A percentile compares a stretch with the other conserved stretches of the same genome.
These are phyloP conservation scores for Tetrastigma voinierianum DNA, from an alignment of 164 flowering plant genomes.

Conservation along the genomic window DNA sequence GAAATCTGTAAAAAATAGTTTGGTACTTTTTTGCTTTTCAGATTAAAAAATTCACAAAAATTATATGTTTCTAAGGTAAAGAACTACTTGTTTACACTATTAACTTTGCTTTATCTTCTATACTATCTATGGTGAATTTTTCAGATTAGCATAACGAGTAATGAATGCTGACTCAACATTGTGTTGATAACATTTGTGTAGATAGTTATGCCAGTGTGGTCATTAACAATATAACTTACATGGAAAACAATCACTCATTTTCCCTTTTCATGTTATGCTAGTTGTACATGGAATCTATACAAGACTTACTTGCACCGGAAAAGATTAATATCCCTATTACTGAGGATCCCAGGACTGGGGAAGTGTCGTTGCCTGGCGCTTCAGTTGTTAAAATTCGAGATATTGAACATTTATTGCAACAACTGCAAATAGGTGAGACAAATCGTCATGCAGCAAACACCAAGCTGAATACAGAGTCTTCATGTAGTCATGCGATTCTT, in stretches of 20 bases:
- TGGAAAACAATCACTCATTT: background rate
- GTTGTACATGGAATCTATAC: constrained; percentile 88
- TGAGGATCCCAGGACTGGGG: constrained; percentile 88
- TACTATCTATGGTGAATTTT: too few species aligned
- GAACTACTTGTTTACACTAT: too few species aligned
- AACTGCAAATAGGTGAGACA: constrained; percentile 73
- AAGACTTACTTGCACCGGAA: constrained; percentile 89
- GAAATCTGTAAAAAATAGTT: too few species aligned
- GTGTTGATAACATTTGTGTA: background rate
- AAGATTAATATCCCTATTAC: constrained; percentile 66
- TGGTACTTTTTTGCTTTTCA: too few species aligned
- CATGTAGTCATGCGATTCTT: constrained; percentile 96
- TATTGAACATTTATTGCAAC: constrained; percentile 57
- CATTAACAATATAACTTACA: background rate
- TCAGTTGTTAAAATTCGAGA: constrained; percentile 51
- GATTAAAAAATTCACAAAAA: too few species aligned
- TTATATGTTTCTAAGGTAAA: too few species aligned
- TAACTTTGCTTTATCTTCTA: too few species aligned
- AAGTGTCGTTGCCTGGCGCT: constrained; percentile 79
- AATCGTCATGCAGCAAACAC: constrained; percentile 94
- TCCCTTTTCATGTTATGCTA: constrained; percentile 22
- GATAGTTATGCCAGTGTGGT: background rate
- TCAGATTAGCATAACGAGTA: too few species aligned
- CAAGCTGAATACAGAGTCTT: constrained; percentile 83
- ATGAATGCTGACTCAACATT: background rate